Evolutionary conservation across 2,329 filamentous ascomycete genomes (phyloP), one percentile per base, ranked within the genome.

Genomic region (Hypoxylon sp.): DNA sequence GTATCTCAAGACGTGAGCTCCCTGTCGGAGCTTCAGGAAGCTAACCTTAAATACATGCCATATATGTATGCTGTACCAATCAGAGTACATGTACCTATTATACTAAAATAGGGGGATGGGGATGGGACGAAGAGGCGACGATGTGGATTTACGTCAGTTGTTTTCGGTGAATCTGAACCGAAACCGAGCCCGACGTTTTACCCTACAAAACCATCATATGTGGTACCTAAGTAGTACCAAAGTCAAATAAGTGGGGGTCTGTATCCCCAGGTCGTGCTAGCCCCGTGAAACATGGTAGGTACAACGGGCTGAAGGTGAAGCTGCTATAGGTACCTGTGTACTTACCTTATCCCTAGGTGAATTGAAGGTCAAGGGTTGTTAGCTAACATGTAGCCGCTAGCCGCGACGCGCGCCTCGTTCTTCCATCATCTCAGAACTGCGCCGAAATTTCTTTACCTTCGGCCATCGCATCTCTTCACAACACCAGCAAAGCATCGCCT

Each of bases 381-480:
- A n/a, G n/a, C n/a, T n/a, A n/a, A n/a, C n/a, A n/a, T 27, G 25
- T 27, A 27, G 25, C 25, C 16, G 25, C 54, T 58, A 59, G 29
- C 45, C 56, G 37, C 37, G 56, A 51, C 55, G 55, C 61, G 55
- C 61, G 61, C 51, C 61, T 64, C 51, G 55, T 51, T 27, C 47
- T 60, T 60, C 30, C 61, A 56, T 60, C 61, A 39, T 59, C 25
- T 27, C 50, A 60, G 61, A 64, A 34, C 45, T 59, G 51, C 61
- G 51, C 51, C 47, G 30, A 64, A 59, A 14, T 55, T 64, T 59
- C 50, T 51, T 59, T 50, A 25, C 45, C 34, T 29, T 46, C 56
- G 56, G 51, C 41, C 41, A 58, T 61, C 62, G 56, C 62, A 61
- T 56, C 53, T 61, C 54, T n/a, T 37, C 51, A 39, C 60, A 25